Base-by-base conservation (phyloP, 1,139 yeast species). In the Debaryomyces subglobosus region DNA sequence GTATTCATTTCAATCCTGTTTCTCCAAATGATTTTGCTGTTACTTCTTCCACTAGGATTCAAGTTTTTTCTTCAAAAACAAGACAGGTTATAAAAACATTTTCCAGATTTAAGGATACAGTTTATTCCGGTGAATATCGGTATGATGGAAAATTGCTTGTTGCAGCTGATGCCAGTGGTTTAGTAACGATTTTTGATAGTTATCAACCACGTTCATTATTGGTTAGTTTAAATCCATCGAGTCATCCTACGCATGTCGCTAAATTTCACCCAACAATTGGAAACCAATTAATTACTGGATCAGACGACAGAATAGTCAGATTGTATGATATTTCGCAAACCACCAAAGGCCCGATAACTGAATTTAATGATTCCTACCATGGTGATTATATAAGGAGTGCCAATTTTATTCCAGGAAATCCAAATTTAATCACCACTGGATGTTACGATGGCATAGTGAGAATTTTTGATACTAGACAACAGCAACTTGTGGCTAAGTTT, bases 11-110 rank as follows among this genome's bases (percentile, higher is more conserved):
- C 75, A 92, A 89, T 62, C 97, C 97, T 0, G 80, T 77, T 41
- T 72, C 86, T 20, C 97, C 97, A 4, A 85, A 89, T 63, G 98
- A 94, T 69, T 89, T 94, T 71, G 98, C 97, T 21, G 91, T 94
- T 24, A 87, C 97, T 0, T 86, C 96, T 37, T 86, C 96, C 21
- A 88, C 98, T 0, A 78, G 97, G 61, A 88, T 95, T 46, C 98
- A 94, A 65, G 83, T 95, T 9, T 89, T 92, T 62, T 89, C 96
- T 0, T 86, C 97, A 16, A 89, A 90, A 65, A 94, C 99, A 0
- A 79, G 98, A 60, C 96, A 90, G 63, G 97, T 91, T 4, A 74
- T 84, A 45, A 89, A 90, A 69, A 91, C 97, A 0, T 89, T 91
- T 57, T 86, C 97, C 2, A 72, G 97, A 55, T 94, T 94, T 68